A percentile compares a stretch with the other conserved stretches of the same genome.
phyloP scores from a whole-genome alignment of 179 eudicot species.

The Drosera spatulata region DNA sequence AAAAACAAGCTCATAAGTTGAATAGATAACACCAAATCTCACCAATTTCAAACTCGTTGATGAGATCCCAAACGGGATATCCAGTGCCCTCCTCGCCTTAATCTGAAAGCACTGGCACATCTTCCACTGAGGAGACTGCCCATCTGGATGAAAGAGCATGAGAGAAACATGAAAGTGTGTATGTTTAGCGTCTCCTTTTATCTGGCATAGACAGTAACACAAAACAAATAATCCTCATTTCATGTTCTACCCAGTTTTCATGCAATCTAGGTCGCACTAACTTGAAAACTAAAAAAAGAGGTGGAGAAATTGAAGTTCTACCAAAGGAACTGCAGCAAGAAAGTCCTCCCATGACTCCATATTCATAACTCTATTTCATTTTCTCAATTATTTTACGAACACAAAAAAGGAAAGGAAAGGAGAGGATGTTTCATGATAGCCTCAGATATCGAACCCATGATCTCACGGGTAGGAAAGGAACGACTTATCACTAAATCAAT shows the following conservation, averaged over 20 bases:
- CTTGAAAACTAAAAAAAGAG: too few species aligned
- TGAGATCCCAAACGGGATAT: constrained; percentile 66
- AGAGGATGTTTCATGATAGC: too few species aligned
- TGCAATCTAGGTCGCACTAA: too few species aligned
- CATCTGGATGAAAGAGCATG: constrained; percentile 22
- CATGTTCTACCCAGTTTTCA: neutral
- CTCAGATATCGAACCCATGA: too few species aligned
- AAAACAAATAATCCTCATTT: neutral
- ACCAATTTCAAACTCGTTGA: constrained; percentile 72
- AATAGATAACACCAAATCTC: constrained; percentile 9
- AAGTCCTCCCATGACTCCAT: too few species aligned
- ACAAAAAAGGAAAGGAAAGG: too few species aligned
- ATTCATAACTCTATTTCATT: too few species aligned
- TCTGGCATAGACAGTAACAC: neutral
- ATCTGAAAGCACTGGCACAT: constrained; percentile 52
- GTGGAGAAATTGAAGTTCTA: too few species aligned
- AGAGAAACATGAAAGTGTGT: neutral
- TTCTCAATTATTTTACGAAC: too few species aligned
- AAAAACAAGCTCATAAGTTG: neutral
- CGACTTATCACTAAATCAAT: too few species aligned
- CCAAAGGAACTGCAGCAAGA: too few species aligned
- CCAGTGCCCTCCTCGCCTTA: constrained; percentile 42
- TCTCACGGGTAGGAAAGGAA: too few species aligned
- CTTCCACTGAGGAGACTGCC: constrained; percentile 62
- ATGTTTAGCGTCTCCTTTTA: neutral